Evolutionary conservation across 306 rosid genomes (phyloP).

Genomic region (Prinsepia uniflora): DNA sequence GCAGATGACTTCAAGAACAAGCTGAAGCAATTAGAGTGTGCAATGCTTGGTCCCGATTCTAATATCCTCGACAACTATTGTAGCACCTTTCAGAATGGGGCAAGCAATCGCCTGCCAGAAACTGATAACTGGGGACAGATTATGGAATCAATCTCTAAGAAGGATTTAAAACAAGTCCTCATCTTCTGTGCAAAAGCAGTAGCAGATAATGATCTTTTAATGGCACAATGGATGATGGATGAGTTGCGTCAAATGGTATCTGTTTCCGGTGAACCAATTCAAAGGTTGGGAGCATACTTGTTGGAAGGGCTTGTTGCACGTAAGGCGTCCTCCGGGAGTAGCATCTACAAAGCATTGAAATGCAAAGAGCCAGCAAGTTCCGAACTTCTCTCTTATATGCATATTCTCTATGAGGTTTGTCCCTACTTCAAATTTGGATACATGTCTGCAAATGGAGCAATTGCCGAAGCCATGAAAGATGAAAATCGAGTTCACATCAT

Average conservation of each 20-base stretch:
- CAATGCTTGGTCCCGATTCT: slow-evolving; percentile 83
- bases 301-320: slow-evolving; percentile 91
- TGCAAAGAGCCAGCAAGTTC: slow-evolving; percentile 83
- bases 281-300: slow-evolving; percentile 95
- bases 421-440: slow-evolving; percentile 94
- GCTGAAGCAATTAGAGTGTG: slow-evolving; percentile 79
- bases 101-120: slow-evolving; percentile 39
- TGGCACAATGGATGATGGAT: slow-evolving; percentile 74
- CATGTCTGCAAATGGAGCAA: slow-evolving; percentile 98
- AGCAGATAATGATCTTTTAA: slow-evolving; percentile 56
- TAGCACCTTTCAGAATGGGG: slow-evolving; percentile 38
- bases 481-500: slow-evolving; percentile 81
- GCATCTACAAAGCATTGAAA: slow-evolving; percentile 64
- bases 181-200: slow-evolving; percentile 72
- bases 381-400: slow-evolving; percentile 81
- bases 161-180: slow-evolving; percentile 65
- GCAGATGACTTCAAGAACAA: slow-evolving; percentile 60
- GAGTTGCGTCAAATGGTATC: slow-evolving; percentile 80
- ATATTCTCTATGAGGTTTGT: slow-evolving; percentile 83
- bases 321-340: slow-evolving; percentile 60
- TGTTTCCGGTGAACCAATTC: slow-evolving; percentile 89
- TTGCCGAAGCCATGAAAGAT: slow-evolving; percentile 95
- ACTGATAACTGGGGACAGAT: slow-evolving; percentile 71
- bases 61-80: slow-evolving; percentile 51
- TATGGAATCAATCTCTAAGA: slow-evolving; percentile 57